Evolutionary conservation across 2,329 filamentous ascomycete species (phyloP), one percentile per base, ranked within the genome.

Genomic region (Xylariaceae sp.): DNA sequence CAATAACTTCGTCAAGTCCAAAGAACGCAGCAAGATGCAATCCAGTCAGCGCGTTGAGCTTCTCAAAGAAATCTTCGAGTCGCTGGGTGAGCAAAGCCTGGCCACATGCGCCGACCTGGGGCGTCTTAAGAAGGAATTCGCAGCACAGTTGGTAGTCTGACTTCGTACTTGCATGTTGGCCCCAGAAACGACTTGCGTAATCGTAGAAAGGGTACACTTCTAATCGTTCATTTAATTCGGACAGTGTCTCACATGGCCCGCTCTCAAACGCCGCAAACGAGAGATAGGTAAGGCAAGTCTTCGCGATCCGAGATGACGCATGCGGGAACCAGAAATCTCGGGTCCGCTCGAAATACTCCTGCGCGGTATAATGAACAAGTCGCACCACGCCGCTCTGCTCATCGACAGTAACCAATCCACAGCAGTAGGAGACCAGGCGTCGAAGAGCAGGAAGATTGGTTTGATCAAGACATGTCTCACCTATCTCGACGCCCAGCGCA

Each of bases 341-440:
- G 0, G 63, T 74, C 30, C 60, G 55, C 35, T 74, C 67, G 48
- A 81, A 73, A 62, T 78, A 81, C 48, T 80, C 73, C 51, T 79
- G 74, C 1, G 76, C 70, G 0, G 78, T 80, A 58, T 77, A 76
- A 60, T 81, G 78, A 4, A 78, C 75, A 0, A 80, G 62, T 2
- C 75, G 71, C n/a, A 80, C 67, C 42, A 74, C 68, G n/a, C 67
- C 52, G 53, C 70, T 78, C 44, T 74, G 61, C 51, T 73, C 60
- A 42, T 80, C 75, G 3, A 78, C 45, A 0, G 70, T 74, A 4
- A 80, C 73, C 10, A 81, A 57, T 1, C 78, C 77, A 45, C 71
- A 73, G 58, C 77, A 80, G 1, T 70, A 67, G 2, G 73, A 73
- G 0, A 77, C 58, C 1, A 78, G 59, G 1, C 73, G 66, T 4